These are phyloP conservation scores for Magnolia sinica DNA, from an alignment of 164 flowering plant species.

Conservation along the genomic window DNA sequence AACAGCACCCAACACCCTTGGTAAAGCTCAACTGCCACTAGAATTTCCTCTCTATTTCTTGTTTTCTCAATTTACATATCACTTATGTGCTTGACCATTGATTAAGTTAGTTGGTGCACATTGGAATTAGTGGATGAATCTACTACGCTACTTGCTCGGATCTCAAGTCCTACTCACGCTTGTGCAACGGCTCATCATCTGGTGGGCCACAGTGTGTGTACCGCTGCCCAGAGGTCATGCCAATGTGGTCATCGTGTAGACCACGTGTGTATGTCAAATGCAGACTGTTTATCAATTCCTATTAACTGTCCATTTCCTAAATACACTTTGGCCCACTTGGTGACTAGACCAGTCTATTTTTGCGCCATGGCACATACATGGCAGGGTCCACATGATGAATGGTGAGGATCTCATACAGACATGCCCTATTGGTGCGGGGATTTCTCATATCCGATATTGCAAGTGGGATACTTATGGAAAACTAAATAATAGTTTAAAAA, in stretches of 20 bases:
- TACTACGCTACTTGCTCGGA: neutral
- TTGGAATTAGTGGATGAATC: neutral
- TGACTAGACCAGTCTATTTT: no score
- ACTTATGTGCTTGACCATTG: neutral
- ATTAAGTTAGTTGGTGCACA: neutral
- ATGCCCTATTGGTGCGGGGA: no score
- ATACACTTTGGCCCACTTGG: no score
- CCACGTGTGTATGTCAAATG: neutral
- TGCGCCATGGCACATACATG: no score
- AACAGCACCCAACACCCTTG: constrained; percentile 93
- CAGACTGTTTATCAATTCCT: neutral
- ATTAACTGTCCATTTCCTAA: no score
- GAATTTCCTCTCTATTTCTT: neutral
- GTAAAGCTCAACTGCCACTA: constrained; percentile 27
- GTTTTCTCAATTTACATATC: neutral
- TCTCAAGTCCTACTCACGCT: neutral
- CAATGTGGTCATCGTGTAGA: neutral
- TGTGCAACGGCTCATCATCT: neutral
- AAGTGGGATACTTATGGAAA: no score
- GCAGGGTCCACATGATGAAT: no score
- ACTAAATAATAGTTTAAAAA: no score
- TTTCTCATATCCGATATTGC: no score
- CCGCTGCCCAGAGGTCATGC: neutral
- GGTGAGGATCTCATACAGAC: no score
- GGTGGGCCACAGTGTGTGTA: neutral